Evolutionary conservation across 441 rosid species (phyloP).

Genomic region (Croton laevigatus): DNA sequence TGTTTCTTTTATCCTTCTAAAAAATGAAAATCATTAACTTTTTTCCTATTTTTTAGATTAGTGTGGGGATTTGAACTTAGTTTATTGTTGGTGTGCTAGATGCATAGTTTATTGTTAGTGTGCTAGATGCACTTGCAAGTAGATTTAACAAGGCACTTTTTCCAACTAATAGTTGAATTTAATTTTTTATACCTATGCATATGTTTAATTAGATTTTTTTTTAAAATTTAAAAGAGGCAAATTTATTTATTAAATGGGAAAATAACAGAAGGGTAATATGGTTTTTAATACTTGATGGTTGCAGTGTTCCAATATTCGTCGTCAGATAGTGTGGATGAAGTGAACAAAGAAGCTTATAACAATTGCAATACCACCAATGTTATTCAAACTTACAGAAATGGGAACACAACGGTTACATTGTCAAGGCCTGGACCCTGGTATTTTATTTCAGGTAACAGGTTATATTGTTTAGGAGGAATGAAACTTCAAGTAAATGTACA

Average conservation of each 20-base stretch:
- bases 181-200: too few species aligned
- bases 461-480: constrained; percentile 88
- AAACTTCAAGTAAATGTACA: constrained; percentile 53
- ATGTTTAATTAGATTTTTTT: neutral
- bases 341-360: constrained; percentile 42
- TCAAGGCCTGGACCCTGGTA: constrained; percentile 51
- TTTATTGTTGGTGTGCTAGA: too few species aligned
- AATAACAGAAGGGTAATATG: too few species aligned
- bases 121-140: too few species aligned
- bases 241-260: neutral
- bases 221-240: too few species aligned
- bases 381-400: constrained; percentile 46
- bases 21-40: too few species aligned
- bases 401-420: constrained; percentile 75
- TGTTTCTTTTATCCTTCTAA: too few species aligned
- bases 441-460: constrained; percentile 56
- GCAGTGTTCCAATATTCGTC: constrained; percentile 73
- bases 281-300: neutral
- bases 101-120: too few species aligned
- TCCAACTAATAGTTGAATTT: too few species aligned
- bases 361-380: constrained; percentile 54
- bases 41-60: too few species aligned
- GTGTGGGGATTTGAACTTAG: too few species aligned
- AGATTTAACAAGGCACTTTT: too few species aligned
- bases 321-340: constrained; percentile 54